Evolutionary conservation across 805 yeast genomes (phyloP).

Genomic region (Danielia oregonensis): DNA sequence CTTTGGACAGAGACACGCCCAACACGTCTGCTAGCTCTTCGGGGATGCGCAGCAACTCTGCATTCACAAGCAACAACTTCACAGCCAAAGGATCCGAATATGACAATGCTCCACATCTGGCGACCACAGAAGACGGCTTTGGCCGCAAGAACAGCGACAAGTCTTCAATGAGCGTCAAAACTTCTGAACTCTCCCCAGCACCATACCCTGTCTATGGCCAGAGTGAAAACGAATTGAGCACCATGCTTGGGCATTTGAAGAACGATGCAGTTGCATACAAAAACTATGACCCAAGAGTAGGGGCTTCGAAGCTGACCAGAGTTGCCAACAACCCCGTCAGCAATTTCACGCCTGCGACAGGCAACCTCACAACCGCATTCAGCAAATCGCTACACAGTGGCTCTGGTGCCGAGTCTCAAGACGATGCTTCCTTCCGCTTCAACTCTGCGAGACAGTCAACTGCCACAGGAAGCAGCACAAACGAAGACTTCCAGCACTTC

Average conservation of each 20-base stretch:
- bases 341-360: slow-evolving; percentile 9
- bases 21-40: slow-evolving; percentile 9
- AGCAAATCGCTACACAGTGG: slow-evolving; percentile 2
- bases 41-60: no score
- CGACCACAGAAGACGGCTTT: no score
- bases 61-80: no score
- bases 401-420: slow-evolving; percentile 4
- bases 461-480: slow-evolving; percentile 13
- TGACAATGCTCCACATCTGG: no score
- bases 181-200: slow-evolving; percentile 8
- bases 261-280: slow-evolving; percentile 25
- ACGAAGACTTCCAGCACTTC: slow-evolving; percentile 26
- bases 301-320: no score
- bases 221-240: slow-evolving; percentile 14
- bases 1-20: slow-evolving; percentile 3
- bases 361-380: slow-evolving; percentile 6
- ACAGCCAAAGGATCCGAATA: no score
- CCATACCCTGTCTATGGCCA: slow-evolving; percentile 9
- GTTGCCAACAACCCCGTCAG: no score
- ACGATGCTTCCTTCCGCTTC: slow-evolving; percentile 6
- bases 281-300: slow-evolving; percentile 15
- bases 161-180: slow-evolving; percentile 10
- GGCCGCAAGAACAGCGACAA: slow-evolving; percentile 10
- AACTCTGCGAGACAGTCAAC: slow-evolving; percentile 4
- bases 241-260: slow-evolving; percentile 26